Evolutionary conservation across 2,329 filamentous ascomycete genomes (phyloP).

Genomic region (Trichoderma guizhouense): DNA sequence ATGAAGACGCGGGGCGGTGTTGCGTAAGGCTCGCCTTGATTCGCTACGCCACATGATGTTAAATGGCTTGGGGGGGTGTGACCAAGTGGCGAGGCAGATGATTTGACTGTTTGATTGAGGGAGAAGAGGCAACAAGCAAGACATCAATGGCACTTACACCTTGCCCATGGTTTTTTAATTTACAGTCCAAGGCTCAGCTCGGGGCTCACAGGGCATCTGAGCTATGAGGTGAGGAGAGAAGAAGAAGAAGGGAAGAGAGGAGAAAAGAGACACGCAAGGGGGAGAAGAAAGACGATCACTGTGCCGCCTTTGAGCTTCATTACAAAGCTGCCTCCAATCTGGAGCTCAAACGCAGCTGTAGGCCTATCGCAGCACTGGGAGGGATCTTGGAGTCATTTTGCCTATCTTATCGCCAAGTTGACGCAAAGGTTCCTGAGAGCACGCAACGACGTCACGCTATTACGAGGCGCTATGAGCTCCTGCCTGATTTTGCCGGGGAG

Average conservation of each 20-base stretch:
- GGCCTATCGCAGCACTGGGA: background rate
- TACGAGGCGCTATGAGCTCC: constrained; percentile 15
- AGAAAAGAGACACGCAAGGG: background rate
- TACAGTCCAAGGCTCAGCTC: background rate
- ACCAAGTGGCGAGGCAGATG: constrained; percentile 4
- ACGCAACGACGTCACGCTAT: constrained; percentile 16
- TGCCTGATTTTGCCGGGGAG: constrained; percentile 10
- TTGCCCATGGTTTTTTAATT: constrained; percentile 14
- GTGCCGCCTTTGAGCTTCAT: background rate
- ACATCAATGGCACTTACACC: constrained; percentile 12
- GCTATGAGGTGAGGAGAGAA: background rate
- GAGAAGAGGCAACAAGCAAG: background rate
- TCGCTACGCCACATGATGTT: constrained; percentile 9
- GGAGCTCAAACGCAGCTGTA: background rate
- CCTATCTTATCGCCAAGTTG: constrained; percentile 5
- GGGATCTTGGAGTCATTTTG: background rate
- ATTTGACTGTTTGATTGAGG: background rate
- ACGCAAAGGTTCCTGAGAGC: constrained; percentile 8
- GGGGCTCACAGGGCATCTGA: background rate
- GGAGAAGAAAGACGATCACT: background rate
- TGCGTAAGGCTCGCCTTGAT: constrained; percentile 5
- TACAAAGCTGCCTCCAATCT: background rate
- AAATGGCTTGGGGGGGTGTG: background rate
- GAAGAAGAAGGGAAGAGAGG: background rate
- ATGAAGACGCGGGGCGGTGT: constrained; percentile 8